Base-by-base conservation (phyloP, 768 basidiomycete species). In the Termitomyces sp. region DNA sequence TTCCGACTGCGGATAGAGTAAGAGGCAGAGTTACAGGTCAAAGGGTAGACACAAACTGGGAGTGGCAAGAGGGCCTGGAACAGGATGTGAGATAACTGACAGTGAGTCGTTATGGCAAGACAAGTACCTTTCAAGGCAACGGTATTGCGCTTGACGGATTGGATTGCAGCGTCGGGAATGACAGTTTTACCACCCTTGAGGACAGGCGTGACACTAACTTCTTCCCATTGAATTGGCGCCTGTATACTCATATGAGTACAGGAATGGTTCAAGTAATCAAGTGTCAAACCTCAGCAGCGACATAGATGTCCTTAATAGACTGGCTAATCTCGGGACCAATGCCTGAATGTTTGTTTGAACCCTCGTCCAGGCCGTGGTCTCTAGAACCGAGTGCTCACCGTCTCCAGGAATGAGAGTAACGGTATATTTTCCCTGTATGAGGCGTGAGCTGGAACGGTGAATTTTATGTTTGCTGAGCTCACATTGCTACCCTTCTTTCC, bases 211-310 rank as follows among this genome's bases (percentile, higher is more conserved):
- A 99, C 97, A 70, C 89, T 91, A 72, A 98, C 96, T 76, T 98
- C 97, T 73, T 99, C 97, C 97, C 97, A 99, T 76, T 93, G 83
- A 67, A 99, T 97, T 45, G 97, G 97, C 26, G 97, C 96, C 94
- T 96, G 16, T 27, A 27, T 14, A 26, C 34, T 34, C 33, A 51
- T n/a, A 32, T 56, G n/a, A 56, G 32, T 16, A 14, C 13, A 44
- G 45, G 2, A 40, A 36, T 33, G 13, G 20, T 33, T n/a, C 16
- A 24, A 7, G 26, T n/a, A 5, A 36, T 13, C 7, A 66, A 75
- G 37, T 9, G 6, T 52, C 18, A 52, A 67, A 93, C 94, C 54
- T 89, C 82, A 63, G 97, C 96, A 63, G 91, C 89, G 37, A 79
- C 76, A 74, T 96, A 98, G 70, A 99, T 98, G 62, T 86, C 79